Base-by-base conservation (phyloP, 805 yeast species). In the Blastobotrys terrestris region DNA sequence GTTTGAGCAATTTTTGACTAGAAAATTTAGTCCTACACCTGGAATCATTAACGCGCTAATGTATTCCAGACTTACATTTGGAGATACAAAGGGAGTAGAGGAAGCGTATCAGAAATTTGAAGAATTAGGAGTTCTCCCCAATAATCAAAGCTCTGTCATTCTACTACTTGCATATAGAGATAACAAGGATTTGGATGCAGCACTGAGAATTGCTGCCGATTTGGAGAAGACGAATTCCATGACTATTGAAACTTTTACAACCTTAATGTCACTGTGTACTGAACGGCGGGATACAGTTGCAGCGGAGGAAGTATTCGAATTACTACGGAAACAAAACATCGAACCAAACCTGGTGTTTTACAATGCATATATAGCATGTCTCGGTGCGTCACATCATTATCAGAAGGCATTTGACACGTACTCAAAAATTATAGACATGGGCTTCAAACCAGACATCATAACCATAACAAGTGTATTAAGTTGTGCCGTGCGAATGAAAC, bases 11-110 rank as follows among this genome's bases (percentile, higher is more conserved):
- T 60, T 81, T 31, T 46, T 68, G 3, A 65, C 70, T 49, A 69
- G 83, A 51, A 73, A 74, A 1, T 71, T 80, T 61, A 60, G 55
- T 2, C 87, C 88, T 1, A 69, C 72, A 2, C 66, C 72, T 1
- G 60, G 64, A 6, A 70, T 81, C 0, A 64, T 73, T 49, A 70
- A 73, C 31, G 76, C 81, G 0, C 60, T 83, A 43, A 74, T 83
- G 49, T 64, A 68, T 22, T 58, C 76, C n/a, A 66, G 73, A 43
- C 58, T 76, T 13, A 66, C 64, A 20, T 61, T 69, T 4, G 69
- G 73, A 7, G 69, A 77, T 39, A 63, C 67, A 20, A 61, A 63
- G 0, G 71, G 64, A 14, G 77, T 74, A 1, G 55, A 74, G 8
- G 11, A 11, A 6, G 60, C 59, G 42, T 67, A 69, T 66, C 75